Conservation (phyloP, 148 eudicot species). For the Tetragonia tetragonoides region DNA sequence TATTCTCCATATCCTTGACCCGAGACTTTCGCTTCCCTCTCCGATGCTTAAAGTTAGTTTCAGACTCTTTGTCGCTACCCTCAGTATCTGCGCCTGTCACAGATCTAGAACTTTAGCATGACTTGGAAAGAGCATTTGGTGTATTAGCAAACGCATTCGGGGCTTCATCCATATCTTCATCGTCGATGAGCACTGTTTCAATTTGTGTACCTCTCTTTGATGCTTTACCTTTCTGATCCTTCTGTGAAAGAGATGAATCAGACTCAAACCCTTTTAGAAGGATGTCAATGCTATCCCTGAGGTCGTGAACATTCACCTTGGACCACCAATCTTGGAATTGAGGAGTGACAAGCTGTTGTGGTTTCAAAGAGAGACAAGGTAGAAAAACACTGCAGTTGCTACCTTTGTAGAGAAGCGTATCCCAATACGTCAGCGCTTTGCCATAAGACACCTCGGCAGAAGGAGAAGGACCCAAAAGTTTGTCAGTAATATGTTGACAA, state of each 20-base stretch:
- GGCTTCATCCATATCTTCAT: not conserved
- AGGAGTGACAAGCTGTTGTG: not conserved
- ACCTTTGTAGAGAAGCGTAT: not conserved
- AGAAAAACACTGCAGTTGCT: not conserved
- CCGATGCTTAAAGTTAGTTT: not conserved
- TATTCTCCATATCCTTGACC: too few species aligned
- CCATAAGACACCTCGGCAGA: too few species aligned
- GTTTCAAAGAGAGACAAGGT: not conserved
- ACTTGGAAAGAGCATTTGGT: too few species aligned
- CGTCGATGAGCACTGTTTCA: not conserved
- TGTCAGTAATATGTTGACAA: not conserved
- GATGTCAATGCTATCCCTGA: not conserved
- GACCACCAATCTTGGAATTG: not conserved
- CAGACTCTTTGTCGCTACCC: not conserved
- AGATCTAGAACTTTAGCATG: too few species aligned
- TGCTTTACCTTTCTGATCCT: not conserved
- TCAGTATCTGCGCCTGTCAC: not conserved
- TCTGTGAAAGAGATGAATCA: not conserved
- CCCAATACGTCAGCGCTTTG: not conserved
- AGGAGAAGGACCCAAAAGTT: too few species aligned
- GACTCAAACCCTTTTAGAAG: not conserved
- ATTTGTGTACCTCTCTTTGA: not conserved
- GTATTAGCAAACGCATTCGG: not conserved
- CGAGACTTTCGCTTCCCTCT: not conserved
- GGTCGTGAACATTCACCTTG: not conserved